Percentiles rank a stretch among this genome's conserved stretches.
phyloP scores from a whole-genome alignment of 345 rosid species.

The Noccaea bulbosa region DNA sequence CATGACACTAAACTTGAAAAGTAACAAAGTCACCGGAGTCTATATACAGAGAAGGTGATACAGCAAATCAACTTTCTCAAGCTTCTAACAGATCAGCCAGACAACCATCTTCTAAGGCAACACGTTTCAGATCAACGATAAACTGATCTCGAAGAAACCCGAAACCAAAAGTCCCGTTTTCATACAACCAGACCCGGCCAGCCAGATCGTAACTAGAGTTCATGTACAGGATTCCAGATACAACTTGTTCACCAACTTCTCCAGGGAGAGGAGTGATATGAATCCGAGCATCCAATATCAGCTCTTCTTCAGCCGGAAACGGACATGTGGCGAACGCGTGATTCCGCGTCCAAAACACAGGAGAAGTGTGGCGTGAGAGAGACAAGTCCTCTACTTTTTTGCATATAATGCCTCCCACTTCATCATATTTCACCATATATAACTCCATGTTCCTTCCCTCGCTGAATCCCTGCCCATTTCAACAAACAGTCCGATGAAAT shows the following conservation, averaged over 20 bases:
- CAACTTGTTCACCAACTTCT: slow-evolving; percentile 44
- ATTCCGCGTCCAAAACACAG: slow-evolving; percentile 77
- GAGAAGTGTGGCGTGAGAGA: slow-evolving; percentile 51
- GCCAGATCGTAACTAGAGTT: slow-evolving; percentile 65
- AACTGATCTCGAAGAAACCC: slow-evolving; percentile 77
- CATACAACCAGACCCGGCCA: slow-evolving; percentile 86
- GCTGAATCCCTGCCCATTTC: slow-evolving; percentile 67
- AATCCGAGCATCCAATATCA: slow-evolving; percentile 54
- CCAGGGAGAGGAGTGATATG: slow-evolving; percentile 49
- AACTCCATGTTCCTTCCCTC: slow-evolving; percentile 68
- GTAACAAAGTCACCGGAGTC: slow-evolving; percentile 13
- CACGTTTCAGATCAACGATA: slow-evolving; percentile 64
- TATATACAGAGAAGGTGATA: slow-evolving; percentile 26
- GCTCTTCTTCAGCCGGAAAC: slow-evolving; percentile 60
- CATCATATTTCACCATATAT: slow-evolving; percentile 79
- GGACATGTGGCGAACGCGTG: slow-evolving; percentile 53
- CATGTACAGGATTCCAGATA: slow-evolving; percentile 59
- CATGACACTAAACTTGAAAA: slow-evolving; percentile 18
- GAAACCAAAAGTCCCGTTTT: slow-evolving; percentile 73
- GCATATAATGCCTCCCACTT: slow-evolving; percentile 71
- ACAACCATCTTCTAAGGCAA: slow-evolving; percentile 56
- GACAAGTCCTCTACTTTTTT: slow-evolving; percentile 65
- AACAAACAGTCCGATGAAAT: not conserved
- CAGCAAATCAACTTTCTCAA: slow-evolving; percentile 31
- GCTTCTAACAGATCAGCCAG: slow-evolving; percentile 54